These are phyloP conservation scores for Fraxinus excelsior DNA, from an alignment of 257 asterid genomes.

Conservation along the genomic window DNA sequence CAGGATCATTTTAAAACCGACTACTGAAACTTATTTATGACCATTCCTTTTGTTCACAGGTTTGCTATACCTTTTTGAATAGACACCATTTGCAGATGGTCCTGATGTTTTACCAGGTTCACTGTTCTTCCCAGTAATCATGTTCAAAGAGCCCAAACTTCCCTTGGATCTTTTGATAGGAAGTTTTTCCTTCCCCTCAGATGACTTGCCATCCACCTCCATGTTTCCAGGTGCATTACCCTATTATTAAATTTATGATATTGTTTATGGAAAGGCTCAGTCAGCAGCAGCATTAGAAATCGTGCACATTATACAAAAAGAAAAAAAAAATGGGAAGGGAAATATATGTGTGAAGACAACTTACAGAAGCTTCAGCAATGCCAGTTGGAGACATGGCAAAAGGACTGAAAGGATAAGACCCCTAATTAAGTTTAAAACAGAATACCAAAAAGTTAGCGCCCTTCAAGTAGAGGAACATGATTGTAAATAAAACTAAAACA, in stretches of 20 bases:
- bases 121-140: conserved; percentile 45
- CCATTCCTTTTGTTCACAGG: neutral
- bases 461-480: too few relatives aligned
- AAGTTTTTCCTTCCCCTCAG: conserved; percentile 56
- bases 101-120: conserved; percentile 55
- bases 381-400: conserved; percentile 70
- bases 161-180: conserved; percentile 62
- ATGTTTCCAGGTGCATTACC: conserved; percentile 40
- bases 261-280: neutral
- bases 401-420: conserved; percentile 92
- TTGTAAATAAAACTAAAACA: too few relatives aligned
- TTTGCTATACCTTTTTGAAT: conserved; percentile 55
- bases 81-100: conserved; percentile 58
- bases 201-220: conserved; percentile 45
- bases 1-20: neutral
- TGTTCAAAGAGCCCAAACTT: conserved; percentile 54
- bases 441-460: conserved; percentile 11
- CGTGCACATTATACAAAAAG: neutral
- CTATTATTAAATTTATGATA: conserved; percentile 20
- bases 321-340: neutral
- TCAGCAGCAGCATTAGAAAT: neutral
- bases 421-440: conserved; percentile 31
- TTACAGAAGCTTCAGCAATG: conserved; percentile 55
- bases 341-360: conserved; percentile 17
- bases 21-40: neutral